phyloP scores from a whole-genome alignment of 352 stramenopile genomes.

The Globisporangium takayamanum region DNA sequence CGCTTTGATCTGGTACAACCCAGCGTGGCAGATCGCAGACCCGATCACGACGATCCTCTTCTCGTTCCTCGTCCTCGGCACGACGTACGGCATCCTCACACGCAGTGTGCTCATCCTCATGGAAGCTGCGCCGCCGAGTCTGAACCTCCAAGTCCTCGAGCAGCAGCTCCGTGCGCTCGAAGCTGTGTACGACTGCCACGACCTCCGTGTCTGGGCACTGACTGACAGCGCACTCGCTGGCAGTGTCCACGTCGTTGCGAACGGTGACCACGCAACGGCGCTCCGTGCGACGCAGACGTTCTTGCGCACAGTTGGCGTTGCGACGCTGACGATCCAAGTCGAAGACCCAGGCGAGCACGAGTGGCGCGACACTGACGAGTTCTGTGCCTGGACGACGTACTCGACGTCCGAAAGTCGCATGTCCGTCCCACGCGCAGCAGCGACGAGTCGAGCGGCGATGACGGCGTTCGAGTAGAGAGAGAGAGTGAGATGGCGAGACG shows the following conservation, averaged over 20 bases:
- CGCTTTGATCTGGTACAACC: conserved; percentile 95
- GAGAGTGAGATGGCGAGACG: not conserved
- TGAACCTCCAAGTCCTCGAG: conserved; percentile 53
- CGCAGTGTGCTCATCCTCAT: conserved; percentile 92
- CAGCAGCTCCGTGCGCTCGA: conserved; percentile 50
- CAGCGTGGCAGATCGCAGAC: conserved; percentile 93
- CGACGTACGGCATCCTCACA: conserved; percentile 90
- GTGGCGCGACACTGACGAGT: conserved; percentile 37
- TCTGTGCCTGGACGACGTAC: conserved; percentile 48
- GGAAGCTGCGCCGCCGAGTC: conserved; percentile 83
- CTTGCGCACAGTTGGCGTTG: conserved; percentile 45
- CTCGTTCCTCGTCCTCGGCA: conserved; percentile 91
- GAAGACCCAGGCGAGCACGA: conserved; percentile 46
- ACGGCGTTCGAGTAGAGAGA: conserved; percentile 24
- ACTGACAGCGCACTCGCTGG: conserved; percentile 85
- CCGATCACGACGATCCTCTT: conserved; percentile 97
- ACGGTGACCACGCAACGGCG: conserved; percentile 40
- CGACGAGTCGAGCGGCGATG: conserved; percentile 26
- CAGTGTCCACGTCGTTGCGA: conserved; percentile 88
- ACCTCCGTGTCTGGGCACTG: conserved; percentile 97
- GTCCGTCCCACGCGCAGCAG: conserved; percentile 61
- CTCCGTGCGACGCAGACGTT: conserved; percentile 50
- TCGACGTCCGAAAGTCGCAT: conserved; percentile 54
- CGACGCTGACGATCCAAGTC: conserved; percentile 64
- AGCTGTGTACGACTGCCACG: conserved; percentile 92